phyloP scores from a whole-genome alignment of 2,329 filamentous ascomycete genomes.

The Rachicladosporium sp. region DNA sequence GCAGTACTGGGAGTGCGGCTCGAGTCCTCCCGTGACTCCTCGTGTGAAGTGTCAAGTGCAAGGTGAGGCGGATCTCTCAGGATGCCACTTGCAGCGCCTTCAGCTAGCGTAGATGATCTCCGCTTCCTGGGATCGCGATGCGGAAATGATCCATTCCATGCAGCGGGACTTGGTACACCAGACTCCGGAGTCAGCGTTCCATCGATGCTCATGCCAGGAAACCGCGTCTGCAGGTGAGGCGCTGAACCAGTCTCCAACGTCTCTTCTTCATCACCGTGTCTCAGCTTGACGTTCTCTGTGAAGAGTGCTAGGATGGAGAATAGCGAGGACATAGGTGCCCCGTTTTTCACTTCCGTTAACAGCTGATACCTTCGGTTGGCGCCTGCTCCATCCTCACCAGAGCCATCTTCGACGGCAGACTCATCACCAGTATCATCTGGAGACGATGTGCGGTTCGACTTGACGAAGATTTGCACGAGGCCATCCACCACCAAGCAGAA shows the following conservation, averaged over 20 bases:
- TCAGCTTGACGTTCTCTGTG: slow-evolving; percentile 82
- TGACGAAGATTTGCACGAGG: slow-evolving; percentile 94
- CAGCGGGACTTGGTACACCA: slow-evolving; percentile 12
- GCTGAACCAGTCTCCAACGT: slow-evolving; percentile 10
- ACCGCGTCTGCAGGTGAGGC: slow-evolving; percentile 12
- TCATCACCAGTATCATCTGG: slow-evolving; percentile 27
- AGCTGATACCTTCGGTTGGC: slow-evolving; percentile 82
- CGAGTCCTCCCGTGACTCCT: slow-evolving; percentile 11
- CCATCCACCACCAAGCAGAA: slow-evolving; percentile 97
- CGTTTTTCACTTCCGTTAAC: slow-evolving; percentile 93
- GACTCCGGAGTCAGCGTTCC: slow-evolving; percentile 14
- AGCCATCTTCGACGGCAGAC: slow-evolving; percentile 34
- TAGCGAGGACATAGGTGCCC: slow-evolving; percentile 93
- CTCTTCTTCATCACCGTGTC: slow-evolving; percentile 55
- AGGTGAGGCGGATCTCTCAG: slow-evolving; percentile 21
- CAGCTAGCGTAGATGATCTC: slow-evolving; percentile 9
- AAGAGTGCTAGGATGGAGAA: slow-evolving; percentile 97
- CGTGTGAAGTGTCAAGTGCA: slow-evolving; percentile 16
- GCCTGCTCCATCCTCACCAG: slow-evolving; percentile 49
- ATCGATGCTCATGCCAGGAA: slow-evolving; percentile 9
- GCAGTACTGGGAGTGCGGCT: slow-evolving; percentile 17
- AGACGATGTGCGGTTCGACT: slow-evolving; percentile 54
- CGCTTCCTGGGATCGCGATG: slow-evolving; percentile 15
- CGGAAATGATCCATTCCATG: slow-evolving; percentile 9
- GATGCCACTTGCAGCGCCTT: slow-evolving; percentile 1